These are phyloP conservation scores for Lasiodiplodia sp. DNA, from an alignment of 2,329 filamentous ascomycete genomes.

Conservation along the genomic window DNA sequence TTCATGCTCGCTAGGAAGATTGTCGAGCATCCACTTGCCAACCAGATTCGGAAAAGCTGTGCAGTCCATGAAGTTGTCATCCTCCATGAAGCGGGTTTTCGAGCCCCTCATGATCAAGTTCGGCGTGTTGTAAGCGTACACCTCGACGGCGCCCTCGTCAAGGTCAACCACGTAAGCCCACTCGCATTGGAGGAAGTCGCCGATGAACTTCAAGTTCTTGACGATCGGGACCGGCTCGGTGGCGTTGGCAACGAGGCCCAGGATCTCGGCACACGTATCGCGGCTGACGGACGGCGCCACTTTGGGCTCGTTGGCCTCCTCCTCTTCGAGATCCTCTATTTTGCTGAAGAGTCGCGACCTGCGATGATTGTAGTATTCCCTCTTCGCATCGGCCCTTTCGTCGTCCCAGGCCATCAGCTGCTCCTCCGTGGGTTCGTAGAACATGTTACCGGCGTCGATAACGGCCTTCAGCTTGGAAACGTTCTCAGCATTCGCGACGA, in stretches of 20 bases:
- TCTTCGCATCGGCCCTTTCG: neutral
- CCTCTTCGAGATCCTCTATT: too few relatives aligned
- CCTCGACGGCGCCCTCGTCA: slow-evolving; percentile 1
- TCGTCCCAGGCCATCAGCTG: neutral
- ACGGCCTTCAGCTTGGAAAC: slow-evolving; percentile 36
- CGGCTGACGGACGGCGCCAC: neutral
- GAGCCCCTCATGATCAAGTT: too few relatives aligned
- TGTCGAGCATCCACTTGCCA: too few relatives aligned
- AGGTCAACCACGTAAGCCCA: neutral
- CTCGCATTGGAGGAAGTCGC: neutral
- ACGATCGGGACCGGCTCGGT: neutral
- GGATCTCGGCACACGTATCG: neutral
- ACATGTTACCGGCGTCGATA: slow-evolving; percentile 28
- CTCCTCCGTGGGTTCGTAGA: slow-evolving; percentile 30
- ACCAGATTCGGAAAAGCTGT: too few relatives aligned
- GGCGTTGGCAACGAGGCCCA: neutral
- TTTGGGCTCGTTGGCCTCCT: neutral
- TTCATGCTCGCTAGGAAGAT: too few relatives aligned
- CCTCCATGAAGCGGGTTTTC: too few relatives aligned
- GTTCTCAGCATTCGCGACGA: slow-evolving; percentile 35
- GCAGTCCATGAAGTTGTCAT: too few relatives aligned
- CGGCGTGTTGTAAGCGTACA: neutral
- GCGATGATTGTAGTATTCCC: too few relatives aligned
- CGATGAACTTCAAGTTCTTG: neutral
- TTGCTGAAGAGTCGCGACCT: too few relatives aligned